These are phyloP conservation scores for Hypoxylon trugodes DNA, from an alignment of 495 filamentous ascomycete genomes.

Conservation along the genomic window DNA sequence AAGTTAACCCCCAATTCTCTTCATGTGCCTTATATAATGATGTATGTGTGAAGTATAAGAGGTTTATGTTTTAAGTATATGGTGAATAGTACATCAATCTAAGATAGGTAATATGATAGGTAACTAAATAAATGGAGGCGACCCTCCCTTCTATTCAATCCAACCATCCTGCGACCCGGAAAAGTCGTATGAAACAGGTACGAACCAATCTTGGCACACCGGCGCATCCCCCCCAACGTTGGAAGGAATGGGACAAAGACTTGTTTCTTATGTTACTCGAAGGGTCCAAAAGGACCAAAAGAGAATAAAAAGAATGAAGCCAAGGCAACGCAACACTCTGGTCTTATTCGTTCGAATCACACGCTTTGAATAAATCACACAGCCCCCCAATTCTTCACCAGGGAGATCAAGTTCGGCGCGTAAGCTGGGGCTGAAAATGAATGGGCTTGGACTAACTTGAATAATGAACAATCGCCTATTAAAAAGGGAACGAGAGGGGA, in stretches of 20 bases:
- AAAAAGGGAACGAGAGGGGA: slow-evolving; percentile 18
- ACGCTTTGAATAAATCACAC: no score
- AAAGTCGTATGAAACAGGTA: slow-evolving; percentile 22
- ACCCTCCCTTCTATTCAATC: slow-evolving; percentile 13
- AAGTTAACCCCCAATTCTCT: no score
- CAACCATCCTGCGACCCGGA: slow-evolving; percentile 14
- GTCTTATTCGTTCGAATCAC: not conserved
- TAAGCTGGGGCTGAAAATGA: slow-evolving; percentile 36
- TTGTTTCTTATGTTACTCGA: slow-evolving; percentile 8
- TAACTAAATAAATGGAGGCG: no score
- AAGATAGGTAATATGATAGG: no score
- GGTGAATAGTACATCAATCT: no score
- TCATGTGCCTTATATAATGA: no score
- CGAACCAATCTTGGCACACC: slow-evolving; percentile 20
- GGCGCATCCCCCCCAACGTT: not conserved
- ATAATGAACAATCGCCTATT: slow-evolving; percentile 34
- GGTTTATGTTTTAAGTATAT: no score
- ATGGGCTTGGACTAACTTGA: slow-evolving; percentile 23
- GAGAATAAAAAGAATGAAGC: no score
- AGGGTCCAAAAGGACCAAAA: slow-evolving; percentile 9
- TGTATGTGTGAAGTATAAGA: no score
- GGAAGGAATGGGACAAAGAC: slow-evolving; percentile 30
- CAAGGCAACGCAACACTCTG: no score
- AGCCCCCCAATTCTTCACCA: slow-evolving; percentile 1
- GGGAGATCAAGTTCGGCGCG: slow-evolving; percentile 19